Base-by-base conservation (phyloP, 768 basidiomycete species). In the Kwoniella europaea region DNA sequence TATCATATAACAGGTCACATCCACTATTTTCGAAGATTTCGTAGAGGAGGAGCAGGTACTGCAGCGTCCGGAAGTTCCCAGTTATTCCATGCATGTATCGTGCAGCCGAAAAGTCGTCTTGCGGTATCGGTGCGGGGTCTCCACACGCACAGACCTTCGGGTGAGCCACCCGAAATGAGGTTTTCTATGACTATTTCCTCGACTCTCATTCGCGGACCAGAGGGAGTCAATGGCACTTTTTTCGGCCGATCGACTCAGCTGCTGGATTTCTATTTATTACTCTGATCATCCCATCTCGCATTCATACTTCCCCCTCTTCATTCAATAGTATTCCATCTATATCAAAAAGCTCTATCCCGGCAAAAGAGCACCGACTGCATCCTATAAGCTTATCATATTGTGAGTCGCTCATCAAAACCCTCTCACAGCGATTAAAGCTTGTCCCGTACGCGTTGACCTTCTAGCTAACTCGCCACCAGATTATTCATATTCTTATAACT, bases 391-490 rank as follows among this genome's bases (percentile, higher is more conserved):
- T 35, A 35, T 35, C 35, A 65, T 41, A 53, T 50, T 29, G 64
- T 65, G 27, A 65, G 64, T 65, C 6, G 35, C 35, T 52, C 50
- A 52, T 52, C 50, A 16, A 52, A 52, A 52, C 13, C 20, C 50
- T 59, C 35, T 35, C 3, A 35, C 35, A 35, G 7, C 35, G 35
- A 35, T 6, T 35, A 35, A 35, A 35, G 35, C 35, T 35, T 35
- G 35, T 35, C 35, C 35, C 5, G 35, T 35, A 5, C 46, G 46
- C 46, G 12, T 18, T 56, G 16, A 13, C 20, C 55, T 27, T 27
- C 24, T 46, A 10, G 62, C 62, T 63, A 29, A 63, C 62, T 65
- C 54, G 65, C 65, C 67, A 70, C 68, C 63, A 70, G 62, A 41
- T 52, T 3, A 10, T 29, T 55, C 20, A 20, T 9, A 7, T 43